A percentile compares a stretch with the other conserved stretches of the same genome.
Conservation (phyloP, 305 asterid genomes). For the Nicotiana rustica region DNA sequence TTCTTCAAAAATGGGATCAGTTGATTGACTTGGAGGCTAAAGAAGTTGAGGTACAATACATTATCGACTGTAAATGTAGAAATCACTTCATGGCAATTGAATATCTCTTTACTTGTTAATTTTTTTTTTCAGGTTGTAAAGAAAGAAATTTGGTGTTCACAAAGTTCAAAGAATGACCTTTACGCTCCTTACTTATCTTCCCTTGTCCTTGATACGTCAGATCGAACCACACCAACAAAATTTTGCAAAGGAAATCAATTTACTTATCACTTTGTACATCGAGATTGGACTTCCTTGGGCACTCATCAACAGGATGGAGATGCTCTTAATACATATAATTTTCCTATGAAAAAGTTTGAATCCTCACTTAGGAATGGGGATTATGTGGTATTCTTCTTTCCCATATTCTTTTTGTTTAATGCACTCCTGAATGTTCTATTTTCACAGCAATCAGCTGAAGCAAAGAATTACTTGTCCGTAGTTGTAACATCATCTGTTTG, state of each 20-base stretch:
- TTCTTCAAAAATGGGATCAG: constrained; percentile 91
- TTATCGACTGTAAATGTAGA: constrained; percentile 34
- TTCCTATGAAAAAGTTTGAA: constrained; percentile 46
- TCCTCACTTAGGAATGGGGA: constrained; percentile 74
- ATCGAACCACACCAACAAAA: constrained; percentile 48
- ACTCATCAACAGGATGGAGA: constrained; percentile 46
- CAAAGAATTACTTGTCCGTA: constrained; percentile 20
- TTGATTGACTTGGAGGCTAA: constrained; percentile 91
- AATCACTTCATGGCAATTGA: constrained; percentile 37
- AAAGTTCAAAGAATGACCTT: constrained; percentile 54
- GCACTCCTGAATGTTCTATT: constrained; percentile 31
- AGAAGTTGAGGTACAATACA: constrained; percentile 71
- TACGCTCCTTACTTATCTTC: constrained; percentile 59
- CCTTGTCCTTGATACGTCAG: constrained; percentile 71
- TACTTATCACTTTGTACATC: constrained; percentile 72
- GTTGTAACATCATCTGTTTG: constrained; percentile 11
- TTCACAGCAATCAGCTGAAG: constrained; percentile 35
- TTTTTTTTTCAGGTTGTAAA: constrained; percentile 60
- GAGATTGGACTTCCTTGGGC: constrained; percentile 46
- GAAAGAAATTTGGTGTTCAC: constrained; percentile 71
- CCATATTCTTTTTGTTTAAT: constrained; percentile 34
- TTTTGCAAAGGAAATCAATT: constrained; percentile 55
- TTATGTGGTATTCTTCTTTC: constrained; percentile 74
- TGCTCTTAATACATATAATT: constrained; percentile 54
- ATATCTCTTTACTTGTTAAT: constrained; percentile 32